Evolutionary conservation across 2,329 filamentous ascomycete genomes (phyloP).

Genomic region (Stagonosporopsis rhizophila): DNA sequence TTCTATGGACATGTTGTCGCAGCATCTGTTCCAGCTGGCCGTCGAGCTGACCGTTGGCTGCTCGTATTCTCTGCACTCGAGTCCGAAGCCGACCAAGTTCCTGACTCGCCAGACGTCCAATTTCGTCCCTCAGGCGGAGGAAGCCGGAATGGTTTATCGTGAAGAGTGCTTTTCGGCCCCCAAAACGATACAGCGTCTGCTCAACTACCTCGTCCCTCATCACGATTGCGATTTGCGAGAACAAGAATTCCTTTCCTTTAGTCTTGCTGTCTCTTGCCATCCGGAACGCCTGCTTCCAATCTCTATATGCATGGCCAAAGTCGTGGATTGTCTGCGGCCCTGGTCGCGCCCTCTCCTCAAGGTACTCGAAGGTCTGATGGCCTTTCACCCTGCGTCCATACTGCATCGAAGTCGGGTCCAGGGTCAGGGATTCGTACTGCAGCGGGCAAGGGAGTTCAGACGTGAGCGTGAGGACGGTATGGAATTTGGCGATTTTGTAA

Average conservation of each 20-base stretch:
- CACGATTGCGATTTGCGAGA: neutral
- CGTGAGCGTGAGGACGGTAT: neutral
- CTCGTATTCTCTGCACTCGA: neutral
- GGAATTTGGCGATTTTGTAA: neutral
- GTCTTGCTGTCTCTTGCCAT: neutral
- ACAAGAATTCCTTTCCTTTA: neutral
- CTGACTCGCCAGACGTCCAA: neutral
- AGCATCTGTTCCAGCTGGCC: neutral
- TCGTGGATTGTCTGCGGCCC: neutral
- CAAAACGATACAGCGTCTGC: neutral
- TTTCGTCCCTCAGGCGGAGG: neutral
- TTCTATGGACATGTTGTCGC: neutral
- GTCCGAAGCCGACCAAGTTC: neutral
- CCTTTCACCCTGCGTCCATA: neutral
- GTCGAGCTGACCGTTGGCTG: neutral
- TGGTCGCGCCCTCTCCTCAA: neutral
- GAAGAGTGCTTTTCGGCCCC: neutral
- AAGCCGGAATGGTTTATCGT: neutral
- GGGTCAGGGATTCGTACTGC: neutral
- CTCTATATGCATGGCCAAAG: neutral
- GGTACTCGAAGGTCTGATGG: neutral
- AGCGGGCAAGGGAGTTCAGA: neutral
- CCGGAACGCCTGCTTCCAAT: neutral
- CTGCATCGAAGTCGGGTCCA: conserved; percentile 2
- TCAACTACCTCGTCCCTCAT: neutral